Base-by-base conservation (phyloP, 129 eudicot species). In the Oenanthe sinensis region DNA sequence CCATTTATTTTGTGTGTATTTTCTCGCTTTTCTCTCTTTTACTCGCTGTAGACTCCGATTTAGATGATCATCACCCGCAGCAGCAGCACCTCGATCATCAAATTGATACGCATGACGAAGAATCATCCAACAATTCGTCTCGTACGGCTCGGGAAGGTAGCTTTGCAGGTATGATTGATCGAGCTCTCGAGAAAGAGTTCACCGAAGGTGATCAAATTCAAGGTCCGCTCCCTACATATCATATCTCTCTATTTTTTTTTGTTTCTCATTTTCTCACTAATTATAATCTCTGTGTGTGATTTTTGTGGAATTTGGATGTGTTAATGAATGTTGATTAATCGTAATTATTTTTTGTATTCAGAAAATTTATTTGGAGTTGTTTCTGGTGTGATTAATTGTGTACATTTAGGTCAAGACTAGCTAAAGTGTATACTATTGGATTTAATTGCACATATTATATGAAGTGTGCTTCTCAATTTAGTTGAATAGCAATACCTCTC, bases 151-250 rank as follows among this genome's bases (percentile, higher is more conserved):
- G 89, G 68, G 95, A 91, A 30, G 82, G 86, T 45, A 92, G 96
- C 75, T 92, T 92, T 45, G 97, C 97, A n/a, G 97, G 88, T 45
- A 92, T 92, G 91, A 92, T 92, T 81, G 97, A 90, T 87, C 93
- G 96, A 60, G 97, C 97, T 37, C 84, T 92, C 7, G 97, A 90
- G 76, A 92, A 92, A 58, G 97, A 92, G 90, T 92, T 92, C 72
- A 87, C 91, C 16, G 97, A 92, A 84, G 85, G 73, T 79, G 97
- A 92, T 88, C 92, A 86, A 81, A 7, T 77, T 26, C 65, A 58
- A 8, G 65, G 65, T 58, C 65, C 30, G 65, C 42, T 39, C 42
- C 42, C 42, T 58, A 58, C 65, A 58, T 4, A 58, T 58, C 65
- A 58, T 4, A 58, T 58, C 65, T 58, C 65, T 58, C 65, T 33